A percentile compares a stretch with the other conserved stretches of the same genome.
Evolutionary conservation across 106 monocot genomes (phyloP).

Genomic region (Phalaenopsis aphrodite): DNA sequence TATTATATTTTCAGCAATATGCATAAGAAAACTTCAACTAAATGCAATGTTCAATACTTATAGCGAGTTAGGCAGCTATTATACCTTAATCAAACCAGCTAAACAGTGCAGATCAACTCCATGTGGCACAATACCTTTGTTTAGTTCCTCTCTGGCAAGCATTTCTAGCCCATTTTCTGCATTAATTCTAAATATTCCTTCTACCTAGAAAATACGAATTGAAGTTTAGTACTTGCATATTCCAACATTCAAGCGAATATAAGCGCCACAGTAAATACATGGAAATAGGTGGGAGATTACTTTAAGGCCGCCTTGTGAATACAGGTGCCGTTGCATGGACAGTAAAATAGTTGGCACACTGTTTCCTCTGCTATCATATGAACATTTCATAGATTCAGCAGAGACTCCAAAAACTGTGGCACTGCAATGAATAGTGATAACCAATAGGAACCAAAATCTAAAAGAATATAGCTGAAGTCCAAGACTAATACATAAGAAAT

Average conservation of each 20-base stretch:
- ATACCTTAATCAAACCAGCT: conserved; percentile 49
- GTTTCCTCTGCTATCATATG: conserved; percentile 45
- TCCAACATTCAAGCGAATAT: neutral
- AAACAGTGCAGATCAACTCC: conserved; percentile 42
- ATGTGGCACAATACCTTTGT: conserved; percentile 30
- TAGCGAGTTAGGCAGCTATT: neutral
- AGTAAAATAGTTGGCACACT: conserved; percentile 52
- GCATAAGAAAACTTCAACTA: neutral
- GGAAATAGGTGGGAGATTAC: conserved; percentile 13
- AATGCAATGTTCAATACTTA: neutral
- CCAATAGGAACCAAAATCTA: neutral
- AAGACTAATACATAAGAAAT: neutral
- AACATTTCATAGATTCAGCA: conserved; percentile 53
- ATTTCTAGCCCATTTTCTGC: conserved; percentile 36
- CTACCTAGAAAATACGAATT: conserved; percentile 19
- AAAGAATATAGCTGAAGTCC: neutral
- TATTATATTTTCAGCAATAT: neutral
- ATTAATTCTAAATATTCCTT: conserved; percentile 55
- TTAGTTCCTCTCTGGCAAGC: conserved; percentile 33
- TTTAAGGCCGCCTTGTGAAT: conserved; percentile 41
- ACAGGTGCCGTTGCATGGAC: conserved; percentile 44
- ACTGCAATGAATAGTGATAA: conserved; percentile 16
- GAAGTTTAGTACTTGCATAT: neutral
- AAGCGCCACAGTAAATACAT: neutral
- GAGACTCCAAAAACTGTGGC: conserved; percentile 55